These are phyloP conservation scores for Papiliotrema terrestris DNA, from an alignment of 1,284 basidiomycete species.

Conservation along the genomic window DNA sequence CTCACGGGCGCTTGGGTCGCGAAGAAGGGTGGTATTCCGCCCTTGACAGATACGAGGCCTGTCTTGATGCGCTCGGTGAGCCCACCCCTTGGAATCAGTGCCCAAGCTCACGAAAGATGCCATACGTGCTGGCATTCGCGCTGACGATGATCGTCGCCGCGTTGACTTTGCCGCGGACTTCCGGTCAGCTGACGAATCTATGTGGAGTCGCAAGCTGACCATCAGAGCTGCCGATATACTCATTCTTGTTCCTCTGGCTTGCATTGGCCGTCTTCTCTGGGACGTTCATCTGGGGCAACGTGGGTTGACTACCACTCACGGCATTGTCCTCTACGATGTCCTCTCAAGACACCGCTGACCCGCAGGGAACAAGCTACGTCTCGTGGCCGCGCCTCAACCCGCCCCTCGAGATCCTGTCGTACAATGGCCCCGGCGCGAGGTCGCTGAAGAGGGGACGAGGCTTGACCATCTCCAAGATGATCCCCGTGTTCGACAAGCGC, in stretches of 20 bases:
- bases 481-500: constrained; percentile 45
- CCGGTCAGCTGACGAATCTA: constrained; percentile 58
- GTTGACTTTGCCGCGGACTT: constrained; percentile 73
- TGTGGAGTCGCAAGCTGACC: neutral
- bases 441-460: constrained; percentile 75
- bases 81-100: neutral
- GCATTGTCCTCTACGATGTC: neutral
- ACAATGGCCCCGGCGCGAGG: constrained; percentile 80
- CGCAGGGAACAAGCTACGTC: constrained; percentile 63
- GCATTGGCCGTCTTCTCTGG: constrained; percentile 60
- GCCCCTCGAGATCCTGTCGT: constrained; percentile 77
- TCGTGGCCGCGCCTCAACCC: constrained; percentile 89
- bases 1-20: constrained; percentile 88
- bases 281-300: constrained; percentile 68
- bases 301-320: constrained; percentile 23
- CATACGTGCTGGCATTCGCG: constrained; percentile 75
- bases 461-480: constrained; percentile 43
- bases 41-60: constrained; percentile 74
- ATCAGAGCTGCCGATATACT: constrained; percentile 36
- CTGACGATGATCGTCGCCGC: constrained; percentile 83
- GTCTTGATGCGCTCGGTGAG: constrained; percentile 75
- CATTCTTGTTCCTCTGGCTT: constrained; percentile 77
- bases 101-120: constrained; percentile 59
- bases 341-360: neutral
- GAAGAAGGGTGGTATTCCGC: constrained; percentile 62